Percentiles rank a stretch among this genome's conserved stretches.
These are phyloP conservation scores for Asclepias syriaca DNA, from an alignment of 257 asterid species.

Conservation along the genomic window DNA sequence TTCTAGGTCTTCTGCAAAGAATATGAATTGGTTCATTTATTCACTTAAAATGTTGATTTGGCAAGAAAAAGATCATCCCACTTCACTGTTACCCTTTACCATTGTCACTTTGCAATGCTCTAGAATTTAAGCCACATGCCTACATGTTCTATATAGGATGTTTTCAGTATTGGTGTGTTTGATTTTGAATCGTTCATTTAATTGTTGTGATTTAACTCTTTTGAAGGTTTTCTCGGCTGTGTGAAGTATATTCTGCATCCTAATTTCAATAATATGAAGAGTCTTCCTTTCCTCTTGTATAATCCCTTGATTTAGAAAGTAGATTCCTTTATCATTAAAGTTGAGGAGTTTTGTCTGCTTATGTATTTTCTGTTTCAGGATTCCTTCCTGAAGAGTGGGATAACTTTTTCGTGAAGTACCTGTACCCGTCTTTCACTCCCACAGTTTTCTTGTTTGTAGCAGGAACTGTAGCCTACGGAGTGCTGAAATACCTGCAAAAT, in stretches of 20 bases:
- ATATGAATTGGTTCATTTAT: neutral
- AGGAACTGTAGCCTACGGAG: slow-evolving; percentile 81
- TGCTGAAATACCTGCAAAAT: slow-evolving; percentile 73
- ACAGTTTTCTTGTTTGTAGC: slow-evolving; percentile 79
- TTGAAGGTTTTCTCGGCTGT: neutral
- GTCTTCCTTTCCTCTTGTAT: neutral
- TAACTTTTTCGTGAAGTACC: slow-evolving; percentile 64
- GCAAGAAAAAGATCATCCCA: neutral
- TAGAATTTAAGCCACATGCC: neutral
- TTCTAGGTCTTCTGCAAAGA: neutral
- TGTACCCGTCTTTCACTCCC: slow-evolving; percentile 91
- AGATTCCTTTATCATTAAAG: neutral
- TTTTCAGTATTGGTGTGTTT: neutral
- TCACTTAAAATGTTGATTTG: neutral
- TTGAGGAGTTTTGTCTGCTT: neutral
- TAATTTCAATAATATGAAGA: neutral
- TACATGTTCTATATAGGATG: neutral
- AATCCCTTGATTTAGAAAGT: neutral
- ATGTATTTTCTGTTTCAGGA: slow-evolving; percentile 39
- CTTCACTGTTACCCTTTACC: neutral
- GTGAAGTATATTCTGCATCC: neutral
- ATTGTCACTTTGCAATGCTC: neutral
- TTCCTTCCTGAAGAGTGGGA: slow-evolving; percentile 95
- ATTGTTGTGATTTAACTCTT: neutral
- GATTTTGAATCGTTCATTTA: neutral